Evolutionary conservation across 2,329 filamentous ascomycete genomes (phyloP), one percentile per base, ranked within the genome.

Genomic region (Calonectria hongkongensis): DNA sequence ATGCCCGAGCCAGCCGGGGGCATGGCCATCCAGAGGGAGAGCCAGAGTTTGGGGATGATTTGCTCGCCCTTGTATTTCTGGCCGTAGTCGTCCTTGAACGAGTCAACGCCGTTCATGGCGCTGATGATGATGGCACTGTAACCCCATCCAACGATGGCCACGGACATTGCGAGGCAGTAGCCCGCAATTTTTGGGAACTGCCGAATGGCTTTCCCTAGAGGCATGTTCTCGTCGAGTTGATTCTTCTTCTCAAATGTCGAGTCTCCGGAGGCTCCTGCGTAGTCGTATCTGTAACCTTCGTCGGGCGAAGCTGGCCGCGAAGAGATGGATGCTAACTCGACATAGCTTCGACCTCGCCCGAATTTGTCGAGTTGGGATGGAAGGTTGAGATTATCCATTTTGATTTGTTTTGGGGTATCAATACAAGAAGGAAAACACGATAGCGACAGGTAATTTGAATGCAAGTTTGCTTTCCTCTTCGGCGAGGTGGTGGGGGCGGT

Each of bases 71-170:
- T 51, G 8, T 76, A 76, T 10, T 70, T 43, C 36, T 78, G 67
- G 4, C 81, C 81, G 12, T 81, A 82, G 66, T 82, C 81, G 5
- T 67, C 62, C 4, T 80, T 73, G n/a, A 83, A 83, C 0, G 77
- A 69, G 8, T 83, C 81, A 0, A 79, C 80, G 2, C 76, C 78
- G 6, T 74, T 78, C n/a, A 82, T 75, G 7, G 78, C 68, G 5
- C 81, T 80, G 0, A 82, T 76, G 1, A 82, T 70, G 1, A 80
- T 74, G 1, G 79, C 60, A 18, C 79, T 79, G 51, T 82, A 82
- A 1, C 81, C 81, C 81, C 80, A 82, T n/a, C 81, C 81, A 18
- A 82, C 68, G 3, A 82, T 72, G 7, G 79, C 75, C 2, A 82
- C 70, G 2, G 79, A 75, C 56, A 83, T 75, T 15, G 71, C 76